A percentile compares a stretch with the other conserved stretches of the same genome.
Conservation (phyloP, 139 green algal species). For the Gonium pectorale region DNA sequence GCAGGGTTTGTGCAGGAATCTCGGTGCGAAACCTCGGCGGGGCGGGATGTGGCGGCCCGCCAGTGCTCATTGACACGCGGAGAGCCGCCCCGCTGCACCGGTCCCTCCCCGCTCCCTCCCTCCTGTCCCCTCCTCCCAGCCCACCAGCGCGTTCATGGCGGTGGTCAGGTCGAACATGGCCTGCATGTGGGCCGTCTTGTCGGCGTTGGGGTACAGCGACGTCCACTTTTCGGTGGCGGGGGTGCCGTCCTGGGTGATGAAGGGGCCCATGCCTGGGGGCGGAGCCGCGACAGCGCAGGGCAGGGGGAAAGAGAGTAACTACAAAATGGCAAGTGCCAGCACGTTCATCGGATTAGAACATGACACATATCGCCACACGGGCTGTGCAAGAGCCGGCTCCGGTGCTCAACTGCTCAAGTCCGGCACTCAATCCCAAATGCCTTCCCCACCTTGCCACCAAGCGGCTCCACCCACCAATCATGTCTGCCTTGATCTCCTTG, state of each 20-base stretch:
- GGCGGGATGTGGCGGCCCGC: no score
- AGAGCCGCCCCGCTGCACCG: not conserved
- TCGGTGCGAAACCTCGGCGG: no score
- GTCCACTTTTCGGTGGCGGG: slow-evolving; percentile 66
- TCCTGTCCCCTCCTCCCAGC: not conserved
- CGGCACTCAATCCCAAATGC: no score
- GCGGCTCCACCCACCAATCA: slow-evolving; percentile 64
- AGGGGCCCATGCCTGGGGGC: slow-evolving; percentile 57
- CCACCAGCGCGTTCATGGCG: slow-evolving; percentile 74
- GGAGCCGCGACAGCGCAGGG: not conserved
- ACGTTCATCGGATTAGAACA: no score
- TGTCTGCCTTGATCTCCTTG: slow-evolving; percentile 68
- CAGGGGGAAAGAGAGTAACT: no score
- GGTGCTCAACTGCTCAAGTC: no score
- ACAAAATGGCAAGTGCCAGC: no score
- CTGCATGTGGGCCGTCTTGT: slow-evolving; percentile 75
- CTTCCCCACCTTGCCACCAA: no score
- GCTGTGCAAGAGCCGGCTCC: no score
- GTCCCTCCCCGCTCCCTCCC: not conserved
- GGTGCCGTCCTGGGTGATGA: slow-evolving; percentile 68
- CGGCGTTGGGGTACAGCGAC: slow-evolving; percentile 43
- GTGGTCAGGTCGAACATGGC: slow-evolving; percentile 75
- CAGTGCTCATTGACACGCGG: no score
- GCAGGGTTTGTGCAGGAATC: no score
- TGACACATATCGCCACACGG: no score